Percentiles rank a stretch among this genome's conserved stretches.
Evolutionary conservation across 129 eudicot species (phyloP).

Genomic region (sunflower (Helianthus annuus)): HanXRQr2.0-SUNRISE NC_035444.2:2776617-2777116

Average conservation of each 20-base stretch:
- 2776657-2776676: no score
- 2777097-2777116: slow-evolving; percentile 65
- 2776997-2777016: slow-evolving; percentile 54
- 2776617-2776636: no score
- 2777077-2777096: slow-evolving; percentile 84
- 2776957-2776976: slow-evolving; percentile 85
- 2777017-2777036: slow-evolving; percentile 71
- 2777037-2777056: slow-evolving; percentile 73
- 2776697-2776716: no score
- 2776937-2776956: slow-evolving; percentile 68
- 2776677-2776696: no score
- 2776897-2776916: slow-evolving; percentile 75
- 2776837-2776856: background rate
- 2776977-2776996: slow-evolving; percentile 84
- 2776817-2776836: background rate
- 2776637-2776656: no score
- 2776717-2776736: no score
- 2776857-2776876: background rate
- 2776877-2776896: slow-evolving; percentile 48
- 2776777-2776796: no score
- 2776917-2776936: slow-evolving; percentile 83
- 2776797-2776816: no score
- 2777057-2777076: slow-evolving; percentile 90
- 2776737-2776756: no score
- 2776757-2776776: no score